Base-by-base conservation (phyloP, 148 eudicot genomes). In the Rhododendron mucronatum region DNA sequence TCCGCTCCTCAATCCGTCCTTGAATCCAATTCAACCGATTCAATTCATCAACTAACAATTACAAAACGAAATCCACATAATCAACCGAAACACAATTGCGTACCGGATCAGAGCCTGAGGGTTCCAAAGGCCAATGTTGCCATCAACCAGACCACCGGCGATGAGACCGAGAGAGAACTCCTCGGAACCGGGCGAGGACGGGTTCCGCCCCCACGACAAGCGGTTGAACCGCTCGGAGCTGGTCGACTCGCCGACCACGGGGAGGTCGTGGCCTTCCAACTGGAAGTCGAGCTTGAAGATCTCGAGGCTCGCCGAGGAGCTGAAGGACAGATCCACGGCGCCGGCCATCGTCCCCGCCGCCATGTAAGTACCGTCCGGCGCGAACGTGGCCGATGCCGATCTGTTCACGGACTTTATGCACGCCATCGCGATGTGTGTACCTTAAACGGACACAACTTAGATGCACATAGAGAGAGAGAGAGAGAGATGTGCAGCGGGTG, bases 311-410 rank as follows among this genome's bases (percentile, higher is more conserved):
- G 99, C 97, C 0, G 98, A 92, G 5, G 99, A 93, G 87, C 98
- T 97, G 86, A 97, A 97, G 0, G 96, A 93, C 82, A 93, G 89
- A 91, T 97, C 99, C 80, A 97, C 99, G 13, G 98, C 98, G 15
- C 98, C 97, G 13, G 98, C 98, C 99, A 94, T 94, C 78, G 98
- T 96, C 23, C 97, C 98, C 26, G 99, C 94, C 39, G 96, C 98
- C 82, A 96, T 83, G 88, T 91, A 96, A 23, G 94, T 92, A 11
- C 91, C 88, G 44, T 95, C 97, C 57, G 98, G 98, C 84, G 99
- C 86, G 61, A 96, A 91, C 84, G 96, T 95, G 89, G 88, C 95
- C 88, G 93, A 89, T n/a, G 98, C 99, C 89, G 98, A 94, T 94
- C 99, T 86, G 84, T 87, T 91, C 51, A 90, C 94, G 61, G 90